These are phyloP conservation scores for Candida mesenterica DNA, from an alignment of 1,139 yeast genomes.

Conservation along the genomic window DNA sequence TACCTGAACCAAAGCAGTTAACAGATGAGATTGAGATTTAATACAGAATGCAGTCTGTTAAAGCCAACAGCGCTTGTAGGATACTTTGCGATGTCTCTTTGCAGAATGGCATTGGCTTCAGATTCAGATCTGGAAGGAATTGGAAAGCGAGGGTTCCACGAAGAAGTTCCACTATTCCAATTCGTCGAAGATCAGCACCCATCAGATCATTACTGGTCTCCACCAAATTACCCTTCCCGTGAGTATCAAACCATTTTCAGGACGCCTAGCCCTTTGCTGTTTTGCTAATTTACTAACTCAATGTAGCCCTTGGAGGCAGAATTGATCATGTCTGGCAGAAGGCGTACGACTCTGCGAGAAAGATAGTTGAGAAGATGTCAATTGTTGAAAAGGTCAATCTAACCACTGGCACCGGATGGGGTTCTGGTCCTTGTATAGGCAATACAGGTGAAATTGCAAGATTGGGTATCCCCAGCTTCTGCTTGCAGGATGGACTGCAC, in stretches of 20 bases:
- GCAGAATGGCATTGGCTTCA: no score
- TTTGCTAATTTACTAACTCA: constrained; percentile 7
- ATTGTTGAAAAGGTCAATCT: constrained; percentile 59
- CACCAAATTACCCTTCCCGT: constrained; percentile 39
- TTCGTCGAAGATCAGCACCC: constrained; percentile 26
- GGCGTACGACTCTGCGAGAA: constrained; percentile 56
- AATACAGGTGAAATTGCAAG: constrained; percentile 61
- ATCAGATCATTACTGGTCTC: constrained; percentile 26
- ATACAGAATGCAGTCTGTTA: no score
- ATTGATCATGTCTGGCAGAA: constrained; percentile 51
- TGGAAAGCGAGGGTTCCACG: constrained; percentile 29
- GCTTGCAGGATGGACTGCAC: constrained; percentile 65
- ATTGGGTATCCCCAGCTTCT: constrained; percentile 54
- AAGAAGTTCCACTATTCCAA: constrained; percentile 31
- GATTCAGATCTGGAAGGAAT: neutral
- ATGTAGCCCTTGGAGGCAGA: constrained; percentile 41
- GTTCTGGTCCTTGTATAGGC: constrained; percentile 63
- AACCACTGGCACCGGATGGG: constrained; percentile 69
- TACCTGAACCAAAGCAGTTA: no score
- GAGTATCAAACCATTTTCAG: constrained; percentile 15
- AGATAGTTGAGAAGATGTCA: constrained; percentile 52
- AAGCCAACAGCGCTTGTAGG: no score
- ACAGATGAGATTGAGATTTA: no score
- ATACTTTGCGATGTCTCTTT: no score
- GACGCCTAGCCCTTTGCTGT: neutral